Conservation (phyloP, 164 flowering plant genomes). For the Euptelea pleiosperma region DNA sequence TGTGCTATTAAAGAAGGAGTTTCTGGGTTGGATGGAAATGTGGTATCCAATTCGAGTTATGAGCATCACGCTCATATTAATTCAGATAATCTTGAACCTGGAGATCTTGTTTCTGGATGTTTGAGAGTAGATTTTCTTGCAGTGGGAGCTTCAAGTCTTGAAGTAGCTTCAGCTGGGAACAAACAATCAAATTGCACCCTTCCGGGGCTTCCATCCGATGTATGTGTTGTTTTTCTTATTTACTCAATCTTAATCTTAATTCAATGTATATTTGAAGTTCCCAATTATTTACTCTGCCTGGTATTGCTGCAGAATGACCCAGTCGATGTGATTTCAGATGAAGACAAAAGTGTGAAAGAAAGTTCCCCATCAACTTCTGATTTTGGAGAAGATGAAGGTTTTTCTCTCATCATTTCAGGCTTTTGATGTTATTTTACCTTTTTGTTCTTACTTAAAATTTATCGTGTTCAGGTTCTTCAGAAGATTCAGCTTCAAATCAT, state of each 20-base stretch:
- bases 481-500: conserved; percentile 17
- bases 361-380: conserved; percentile 31
- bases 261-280: neutral
- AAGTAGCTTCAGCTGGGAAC: conserved; percentile 10
- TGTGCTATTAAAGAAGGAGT: conserved; percentile 7
- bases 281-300: conserved; percentile 4
- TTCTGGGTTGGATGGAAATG: conserved; percentile 17
- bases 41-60: conserved; percentile 11
- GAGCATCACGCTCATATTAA: conserved; percentile 12
- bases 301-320: conserved; percentile 32
- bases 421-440: neutral
- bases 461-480: conserved; percentile 25
- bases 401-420: neutral
- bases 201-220: conserved; percentile 30
- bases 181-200: conserved; percentile 6
- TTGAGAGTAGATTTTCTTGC: conserved; percentile 8
- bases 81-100: conserved; percentile 14
- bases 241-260: neutral
- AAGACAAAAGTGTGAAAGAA: conserved; percentile 22
- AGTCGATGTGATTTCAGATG: conserved; percentile 34
- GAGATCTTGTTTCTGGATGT: conserved; percentile 13
- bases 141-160: conserved; percentile 15
- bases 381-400: conserved; percentile 38
- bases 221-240: conserved; percentile 13
- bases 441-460: neutral